Evolutionary conservation across 2,329 filamentous ascomycete species (phyloP).

Genomic region (Escovopsis sp.): DNA sequence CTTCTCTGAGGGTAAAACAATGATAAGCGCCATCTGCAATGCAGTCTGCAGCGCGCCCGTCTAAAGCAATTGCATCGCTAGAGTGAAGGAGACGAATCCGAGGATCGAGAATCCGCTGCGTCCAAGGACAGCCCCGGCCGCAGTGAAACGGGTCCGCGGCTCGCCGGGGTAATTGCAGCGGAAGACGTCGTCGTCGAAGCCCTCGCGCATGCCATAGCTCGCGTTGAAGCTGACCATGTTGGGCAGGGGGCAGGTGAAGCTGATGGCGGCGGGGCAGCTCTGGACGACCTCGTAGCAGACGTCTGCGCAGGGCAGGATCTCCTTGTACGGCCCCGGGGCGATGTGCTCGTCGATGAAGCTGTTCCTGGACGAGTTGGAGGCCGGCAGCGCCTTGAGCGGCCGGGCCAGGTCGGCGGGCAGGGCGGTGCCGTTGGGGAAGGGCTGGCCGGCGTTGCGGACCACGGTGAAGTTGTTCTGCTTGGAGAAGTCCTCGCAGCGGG

Average conservation of each 20-base stretch:
- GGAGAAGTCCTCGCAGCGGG: slow-evolving; percentile 76
- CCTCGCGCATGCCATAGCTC: slow-evolving; percentile 20
- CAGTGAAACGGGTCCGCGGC: slow-evolving; percentile 16
- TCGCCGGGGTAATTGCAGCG: slow-evolving; percentile 26
- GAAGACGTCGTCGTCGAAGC: slow-evolving; percentile 10
- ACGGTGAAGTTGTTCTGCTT: slow-evolving; percentile 30
- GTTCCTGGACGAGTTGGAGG: slow-evolving; percentile 45
- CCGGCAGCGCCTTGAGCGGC: slow-evolving; percentile 10
- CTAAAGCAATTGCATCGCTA: not conserved
- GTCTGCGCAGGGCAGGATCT: slow-evolving; percentile 77
- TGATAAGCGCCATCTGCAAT: not conserved
- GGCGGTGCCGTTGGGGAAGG: slow-evolving; percentile 54
- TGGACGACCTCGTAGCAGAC: slow-evolving; percentile 77
- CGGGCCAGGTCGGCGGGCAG: slow-evolving; percentile 24
- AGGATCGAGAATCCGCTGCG: slow-evolving; percentile 9
- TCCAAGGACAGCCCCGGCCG: slow-evolving; percentile 2
- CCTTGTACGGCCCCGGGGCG: slow-evolving; percentile 79
- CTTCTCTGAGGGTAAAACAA: no score
- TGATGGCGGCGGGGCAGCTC: slow-evolving; percentile 64
- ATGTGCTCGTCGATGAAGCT: slow-evolving; percentile 55
- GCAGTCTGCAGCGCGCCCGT: not conserved
- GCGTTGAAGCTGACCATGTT: slow-evolving; percentile 18
- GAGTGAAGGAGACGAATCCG: slow-evolving; percentile 1
- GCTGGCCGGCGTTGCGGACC: slow-evolving; percentile 53
- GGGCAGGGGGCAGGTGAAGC: slow-evolving; percentile 56